Base-by-base conservation (phyloP, 495 filamentous ascomycete genomes). In the Penicillium roqueforti region DNA sequence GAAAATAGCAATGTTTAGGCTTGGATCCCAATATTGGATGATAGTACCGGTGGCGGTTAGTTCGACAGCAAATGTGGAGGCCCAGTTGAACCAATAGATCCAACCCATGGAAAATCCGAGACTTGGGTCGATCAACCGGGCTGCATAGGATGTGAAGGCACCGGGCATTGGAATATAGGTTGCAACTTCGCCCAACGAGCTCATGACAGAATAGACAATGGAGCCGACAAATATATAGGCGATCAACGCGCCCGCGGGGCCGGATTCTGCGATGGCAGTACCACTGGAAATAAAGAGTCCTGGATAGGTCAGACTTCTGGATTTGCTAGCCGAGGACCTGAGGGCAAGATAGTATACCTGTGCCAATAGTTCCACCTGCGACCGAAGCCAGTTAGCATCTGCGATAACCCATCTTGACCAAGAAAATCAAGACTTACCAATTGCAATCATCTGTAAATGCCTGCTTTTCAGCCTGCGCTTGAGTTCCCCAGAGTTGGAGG, bases 41-140 rank as follows among this genome's bases (percentile, higher is more conserved):
- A 89, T 81, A 10, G 87, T 70, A 10, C 83, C 77, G 2, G 86
- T 82, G 4, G 85, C 85, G 2, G 82, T 82, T 11, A 89, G 79
- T 58, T 88, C 86, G 25, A 86, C 75, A 32, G 82, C 85, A 47
- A 84, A 82, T 0, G 84, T 87, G 9, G 85, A 81, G n/a, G 77
- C 70, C 67, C 60, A 68, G 10, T 68, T 62, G 53, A 80, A 80
- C 78, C 78, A 81, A 59, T 79, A 84, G 56, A 87, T 88, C 85
- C 86, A 89, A 14, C 85, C 86, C 58, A 89, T 81, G 13, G 86
- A 82, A 57, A 89, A 89, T 37, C 86, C 86, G 47, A 90, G 69
- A 53, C 83, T 82, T 25, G 78, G 76, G 58, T 88, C 84, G 52
- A 85, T 78, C 51, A 87, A 87, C 32, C 85, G 76, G 37, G 83